Conservation (phyloP, 2,329 filamentous ascomycete species). For the Teratosphaeria pseudoeucalypti region DNA sequence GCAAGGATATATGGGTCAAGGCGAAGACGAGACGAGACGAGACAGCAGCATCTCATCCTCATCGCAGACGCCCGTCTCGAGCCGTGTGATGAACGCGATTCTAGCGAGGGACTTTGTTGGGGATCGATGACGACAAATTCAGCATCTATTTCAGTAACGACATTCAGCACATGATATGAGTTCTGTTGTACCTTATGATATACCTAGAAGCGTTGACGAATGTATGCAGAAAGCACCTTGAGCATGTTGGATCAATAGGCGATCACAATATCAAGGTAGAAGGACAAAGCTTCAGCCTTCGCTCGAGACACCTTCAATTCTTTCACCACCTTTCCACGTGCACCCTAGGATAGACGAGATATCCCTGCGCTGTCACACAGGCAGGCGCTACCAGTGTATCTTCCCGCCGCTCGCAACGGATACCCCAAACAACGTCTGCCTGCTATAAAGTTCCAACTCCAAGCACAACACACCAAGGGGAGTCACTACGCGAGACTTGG, state of each 20-base stretch:
- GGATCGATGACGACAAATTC: neutral
- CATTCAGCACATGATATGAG: neutral
- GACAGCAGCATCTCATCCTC: neutral
- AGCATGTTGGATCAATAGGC: neutral
- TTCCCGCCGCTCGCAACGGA: neutral
- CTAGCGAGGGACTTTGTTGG: neutral
- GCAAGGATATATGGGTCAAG: neutral
- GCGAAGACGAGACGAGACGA: neutral
- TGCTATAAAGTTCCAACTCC: neutral
- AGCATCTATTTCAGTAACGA: neutral
- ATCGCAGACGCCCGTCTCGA: neutral
- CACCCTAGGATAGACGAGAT: neutral
- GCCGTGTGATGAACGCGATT: neutral
- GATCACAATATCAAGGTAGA: neutral
- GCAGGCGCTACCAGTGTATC: neutral
- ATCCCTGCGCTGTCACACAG: neutral
- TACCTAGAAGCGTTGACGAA: neutral
- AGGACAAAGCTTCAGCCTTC: neutral
- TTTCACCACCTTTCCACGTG: neutral
- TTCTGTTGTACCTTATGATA: neutral
- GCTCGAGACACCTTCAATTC: neutral
- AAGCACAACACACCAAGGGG: neutral
- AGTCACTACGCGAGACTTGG: neutral
- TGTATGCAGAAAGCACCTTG: neutral
- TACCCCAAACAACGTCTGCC: neutral